Percentiles rank a stretch among this genome's conserved stretches.
These are phyloP conservation scores for Phytophthora hibernalis DNA, from an alignment of 352 stramenopile species.

Conservation along the genomic window DNA sequence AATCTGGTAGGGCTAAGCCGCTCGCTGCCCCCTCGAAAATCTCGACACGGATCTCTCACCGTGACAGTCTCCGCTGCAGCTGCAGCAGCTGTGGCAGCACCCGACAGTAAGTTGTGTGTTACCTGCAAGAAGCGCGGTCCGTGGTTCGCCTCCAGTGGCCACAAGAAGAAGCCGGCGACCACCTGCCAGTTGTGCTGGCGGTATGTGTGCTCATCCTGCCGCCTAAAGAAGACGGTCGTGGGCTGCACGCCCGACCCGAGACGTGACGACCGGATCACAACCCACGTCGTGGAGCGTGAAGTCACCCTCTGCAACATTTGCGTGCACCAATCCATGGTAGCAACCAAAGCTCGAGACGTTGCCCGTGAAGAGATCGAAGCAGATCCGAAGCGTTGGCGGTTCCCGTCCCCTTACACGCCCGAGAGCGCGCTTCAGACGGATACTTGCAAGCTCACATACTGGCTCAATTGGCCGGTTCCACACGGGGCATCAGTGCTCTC, in stretches of 20 bases:
- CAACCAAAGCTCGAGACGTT: slow-evolving; percentile 43
- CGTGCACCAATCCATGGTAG: slow-evolving; percentile 47
- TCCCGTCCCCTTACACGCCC: slow-evolving; percentile 22
- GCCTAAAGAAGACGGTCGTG: slow-evolving; percentile 55
- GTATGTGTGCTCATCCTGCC: slow-evolving; percentile 60
- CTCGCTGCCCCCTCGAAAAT: slow-evolving; percentile 28
- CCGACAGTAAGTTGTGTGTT: slow-evolving; percentile 38
- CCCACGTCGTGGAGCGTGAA: slow-evolving; percentile 41
- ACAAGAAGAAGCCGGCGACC: slow-evolving; percentile 43
- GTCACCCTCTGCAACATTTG: slow-evolving; percentile 50
- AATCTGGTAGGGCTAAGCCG: slow-evolving; percentile 32
- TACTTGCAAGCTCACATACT: slow-evolving; percentile 22
- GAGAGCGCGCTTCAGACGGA: slow-evolving; percentile 20
- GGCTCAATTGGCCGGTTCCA: slow-evolving; percentile 16
- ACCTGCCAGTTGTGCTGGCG: slow-evolving; percentile 57
- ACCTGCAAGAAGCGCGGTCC: slow-evolving; percentile 47
- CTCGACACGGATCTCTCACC: slow-evolving; percentile 28
- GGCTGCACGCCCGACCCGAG: slow-evolving; percentile 33
- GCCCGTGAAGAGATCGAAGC: slow-evolving; percentile 45
- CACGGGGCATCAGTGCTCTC: slow-evolving; percentile 16
- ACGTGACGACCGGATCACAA: slow-evolving; percentile 28
- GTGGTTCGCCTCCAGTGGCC: slow-evolving; percentile 33
- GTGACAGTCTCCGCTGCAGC: slow-evolving; percentile 36
- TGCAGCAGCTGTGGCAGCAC: slow-evolving; percentile 18
- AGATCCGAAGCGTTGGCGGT: slow-evolving; percentile 30